These are phyloP conservation scores for Phalaenopsis equestris DNA, from an alignment of 106 monocot species.

Conservation along the genomic window DNA sequence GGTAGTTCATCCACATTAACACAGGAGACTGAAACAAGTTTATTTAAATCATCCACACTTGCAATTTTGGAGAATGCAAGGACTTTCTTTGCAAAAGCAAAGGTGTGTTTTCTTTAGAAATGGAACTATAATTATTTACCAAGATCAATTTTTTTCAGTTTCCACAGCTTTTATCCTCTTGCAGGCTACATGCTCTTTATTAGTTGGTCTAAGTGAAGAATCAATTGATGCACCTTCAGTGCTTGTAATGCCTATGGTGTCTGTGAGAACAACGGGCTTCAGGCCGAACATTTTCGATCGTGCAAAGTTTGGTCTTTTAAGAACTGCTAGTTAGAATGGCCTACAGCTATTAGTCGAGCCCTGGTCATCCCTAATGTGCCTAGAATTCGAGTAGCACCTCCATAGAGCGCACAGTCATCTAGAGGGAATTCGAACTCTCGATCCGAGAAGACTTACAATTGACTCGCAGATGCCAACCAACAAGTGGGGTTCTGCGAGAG, in stretches of 20 bases:
- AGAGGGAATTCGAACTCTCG: no score
- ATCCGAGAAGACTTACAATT: no score
- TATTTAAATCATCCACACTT: constrained; percentile 25
- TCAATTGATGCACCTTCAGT: constrained; percentile 75
- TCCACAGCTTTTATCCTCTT: constrained; percentile 3
- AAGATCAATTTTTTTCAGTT: background rate
- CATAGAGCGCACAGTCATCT: no score
- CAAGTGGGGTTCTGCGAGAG: no score
- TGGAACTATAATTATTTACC: background rate
- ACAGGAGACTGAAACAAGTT: constrained; percentile 41
- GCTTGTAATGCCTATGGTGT: constrained; percentile 94
- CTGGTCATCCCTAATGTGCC: no score
- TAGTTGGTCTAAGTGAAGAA: constrained; percentile 66
- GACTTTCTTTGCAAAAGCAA: constrained; percentile 47
- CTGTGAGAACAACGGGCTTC: constrained; percentile 71
- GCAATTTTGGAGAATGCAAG: constrained; percentile 28
- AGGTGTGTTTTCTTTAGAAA: constrained; percentile 32
- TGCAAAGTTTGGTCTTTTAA: constrained; percentile 34
- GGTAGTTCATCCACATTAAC: constrained; percentile 37
- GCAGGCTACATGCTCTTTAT: constrained; percentile 71
- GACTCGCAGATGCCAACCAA: no score
- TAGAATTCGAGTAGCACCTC: no score
- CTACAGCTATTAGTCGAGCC: constrained; percentile 15
- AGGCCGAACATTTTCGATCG: constrained; percentile 49
- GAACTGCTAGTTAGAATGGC: constrained; percentile 24